Evolutionary conservation across 805 yeast genomes (phyloP), one percentile per base, ranked within the genome.

Genomic region (Teunomyces kruisii): DNA sequence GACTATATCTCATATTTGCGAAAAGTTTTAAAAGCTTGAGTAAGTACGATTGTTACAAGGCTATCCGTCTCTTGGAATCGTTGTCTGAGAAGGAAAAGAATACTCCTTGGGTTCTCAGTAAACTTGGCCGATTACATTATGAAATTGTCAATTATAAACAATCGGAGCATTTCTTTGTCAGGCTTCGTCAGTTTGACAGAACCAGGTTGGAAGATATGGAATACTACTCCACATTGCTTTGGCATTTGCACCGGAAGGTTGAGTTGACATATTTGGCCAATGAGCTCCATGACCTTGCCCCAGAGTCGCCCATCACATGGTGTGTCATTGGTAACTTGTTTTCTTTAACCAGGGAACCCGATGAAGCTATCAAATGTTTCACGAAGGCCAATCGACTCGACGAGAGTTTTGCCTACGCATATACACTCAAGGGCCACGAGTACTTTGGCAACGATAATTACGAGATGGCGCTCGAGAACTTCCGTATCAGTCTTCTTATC

Each of bases 371-470:
- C 27, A 82, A 81, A 55, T 89, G 96, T 58, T 91, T 94, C 66
- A 81, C 81, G 50, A 81, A 88, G 46, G 91, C 97, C 1, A 77
- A 81, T 2, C 80, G 80, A 43, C 59, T 87, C 12, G 84, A 86
- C 58, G 80, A 81, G 6, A 72, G 71, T 12, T 87, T 87, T 61
- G 84, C 94, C 0, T 92, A 92, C 61, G 96, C 96, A 0, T 87
- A 88, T 59, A 91, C 98, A 0, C 72, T 94, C 46, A 89, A 87
- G 68, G 99, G 97, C 0, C 98, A 94, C 62, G 99, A 94, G 64
- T 82, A 80, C 58, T 80, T 88, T 28, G 78, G 92, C 1, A 88
- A 81, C 56, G 99, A 95, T 67, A 90, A 95, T 30, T 88, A 85
- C 66, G 97, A 90, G 59, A 79, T 83, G 59, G 97, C 99, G 0